Base-by-base conservation (phyloP, 257 asterid genomes). In the Solanum chaucha region DNA sequence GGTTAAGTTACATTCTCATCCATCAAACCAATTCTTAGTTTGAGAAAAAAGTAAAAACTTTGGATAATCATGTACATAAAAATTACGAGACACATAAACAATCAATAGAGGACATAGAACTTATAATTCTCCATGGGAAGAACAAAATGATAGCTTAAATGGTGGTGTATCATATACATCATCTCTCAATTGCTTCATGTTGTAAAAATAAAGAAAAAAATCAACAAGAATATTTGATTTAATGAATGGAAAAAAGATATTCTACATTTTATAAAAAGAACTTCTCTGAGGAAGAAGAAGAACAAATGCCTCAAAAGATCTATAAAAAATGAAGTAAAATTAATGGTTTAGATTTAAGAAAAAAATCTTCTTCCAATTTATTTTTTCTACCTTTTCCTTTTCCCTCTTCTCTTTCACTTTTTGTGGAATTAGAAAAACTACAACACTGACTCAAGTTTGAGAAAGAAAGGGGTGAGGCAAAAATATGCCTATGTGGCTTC, bases 121-220 rank as follows among this genome's bases (percentile, higher is more conserved):
- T 93, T 94, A 97, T 97, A 95, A 89, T 91, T 95, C 94, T 83
- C 90, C 97, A n/a, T 94, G 94, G 86, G 94, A 90, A 86, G 95
- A 90, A 64, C 87, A 91, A 86, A 88, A 87, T 86, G 95, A 98
- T 86, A 94, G 94, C 93, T 94, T 94, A 86, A 93, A 91, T 87
- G 91, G 95, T 87, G 93, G 94, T 92, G 88, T 92, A 80, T 84
- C 87, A 87, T 83, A 90, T 87, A 87, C 94, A 87, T 95, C 98
- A 35, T 94, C 99, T 88, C 96, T 84, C 51, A 90, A 84, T 84
- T 96, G 96, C 95, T 93, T 94, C 98, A 94, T 97, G 87, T 86
- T 94, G 12, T 88, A 89, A 88, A 93, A 36, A 84, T 4, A 5
- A 19, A 73, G 55, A 36, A 85, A 78, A 85, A 20, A 35, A 89